These are phyloP conservation scores for Kodamaea lidongshanica DNA, from an alignment of 805 yeast genomes.

Conservation along the genomic window DNA sequence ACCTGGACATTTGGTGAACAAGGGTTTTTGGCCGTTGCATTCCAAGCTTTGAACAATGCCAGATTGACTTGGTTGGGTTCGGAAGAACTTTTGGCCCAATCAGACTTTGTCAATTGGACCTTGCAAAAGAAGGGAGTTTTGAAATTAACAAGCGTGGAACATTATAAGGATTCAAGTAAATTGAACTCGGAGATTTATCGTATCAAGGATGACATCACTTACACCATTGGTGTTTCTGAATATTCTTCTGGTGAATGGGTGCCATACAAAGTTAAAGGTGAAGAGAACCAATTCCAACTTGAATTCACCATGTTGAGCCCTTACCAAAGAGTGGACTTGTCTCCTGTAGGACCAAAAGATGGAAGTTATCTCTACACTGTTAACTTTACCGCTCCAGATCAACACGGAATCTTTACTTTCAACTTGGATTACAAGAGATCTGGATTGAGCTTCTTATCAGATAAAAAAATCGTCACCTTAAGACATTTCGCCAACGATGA, in stretches of 20 bases:
- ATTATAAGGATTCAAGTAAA: conserved; percentile 45
- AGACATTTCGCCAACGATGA: conserved; percentile 96
- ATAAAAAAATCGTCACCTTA: conserved; percentile 67
- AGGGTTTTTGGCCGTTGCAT: conserved; percentile 65
- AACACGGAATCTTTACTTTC: conserved; percentile 94
- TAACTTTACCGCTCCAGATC: conserved; percentile 78
- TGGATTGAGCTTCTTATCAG: conserved; percentile 65
- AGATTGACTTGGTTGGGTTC: conserved; percentile 82
- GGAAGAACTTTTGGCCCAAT: conserved; percentile 38
- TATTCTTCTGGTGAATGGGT: conserved; percentile 53
- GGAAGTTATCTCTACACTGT: conserved; percentile 46
- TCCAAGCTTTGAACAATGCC: conserved; percentile 76
- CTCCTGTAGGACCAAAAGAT: conserved; percentile 37
- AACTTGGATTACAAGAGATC: conserved; percentile 68
- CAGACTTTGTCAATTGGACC: conserved; percentile 51
- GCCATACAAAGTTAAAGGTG: conserved; percentile 43
- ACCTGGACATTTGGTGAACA: conserved; percentile 81
- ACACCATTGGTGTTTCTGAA: conserved; percentile 44
- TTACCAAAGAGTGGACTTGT: conserved; percentile 72
- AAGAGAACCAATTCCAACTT: conserved; percentile 62
- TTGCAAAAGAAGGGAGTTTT: conserved; percentile 65
- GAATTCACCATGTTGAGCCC: conserved; percentile 92
- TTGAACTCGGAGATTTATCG: conserved; percentile 48
- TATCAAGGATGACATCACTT: conserved; percentile 65
- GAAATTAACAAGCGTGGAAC: conserved; percentile 47